These are phyloP conservation scores for Pichia sp. DNA, from an alignment of 1,139 yeast genomes.

Conservation along the genomic window DNA sequence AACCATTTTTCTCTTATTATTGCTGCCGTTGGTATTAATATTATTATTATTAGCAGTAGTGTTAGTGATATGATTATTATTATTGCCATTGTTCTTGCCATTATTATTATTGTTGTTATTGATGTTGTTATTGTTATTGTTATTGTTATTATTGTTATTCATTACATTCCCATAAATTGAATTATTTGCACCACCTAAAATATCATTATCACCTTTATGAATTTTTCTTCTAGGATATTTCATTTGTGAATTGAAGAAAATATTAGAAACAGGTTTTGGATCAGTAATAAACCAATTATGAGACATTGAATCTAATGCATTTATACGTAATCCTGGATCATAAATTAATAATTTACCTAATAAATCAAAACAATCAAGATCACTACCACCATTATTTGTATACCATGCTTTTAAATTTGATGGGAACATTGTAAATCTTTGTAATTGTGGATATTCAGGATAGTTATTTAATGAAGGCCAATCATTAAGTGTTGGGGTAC, in stretches of 20 bases:
- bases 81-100: conserved; percentile 4
- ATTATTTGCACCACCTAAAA: conserved; percentile 29
- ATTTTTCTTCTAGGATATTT: conserved; percentile 70
- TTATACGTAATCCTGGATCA: conserved; percentile 75
- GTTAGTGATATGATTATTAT: not conserved
- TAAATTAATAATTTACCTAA: conserved; percentile 62
- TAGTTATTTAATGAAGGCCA: conserved; percentile 80
- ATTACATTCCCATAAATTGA: conserved; percentile 14
- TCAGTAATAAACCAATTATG: conserved; percentile 70
- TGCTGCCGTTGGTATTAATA: not conserved
- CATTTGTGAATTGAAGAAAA: conserved; percentile 57
- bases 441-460: conserved; percentile 74
- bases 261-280: conserved; percentile 64
- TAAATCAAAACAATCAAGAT: conserved; percentile 60
- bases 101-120: conserved; percentile 6
- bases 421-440: conserved; percentile 58
- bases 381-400: conserved; percentile 69
- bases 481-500: conserved; percentile 67
- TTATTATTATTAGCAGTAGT: conserved; percentile 14
- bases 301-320: conserved; percentile 66
- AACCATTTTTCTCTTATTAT: not conserved
- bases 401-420: conserved; percentile 79
- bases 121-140: conserved; percentile 2
- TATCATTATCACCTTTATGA: conserved; percentile 72
- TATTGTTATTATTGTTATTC: not conserved